Percentiles rank a stretch among this genome's conserved stretches.
Conservation (phyloP, 352 stramenopile species). For the Globisporangium radiosum region DNA sequence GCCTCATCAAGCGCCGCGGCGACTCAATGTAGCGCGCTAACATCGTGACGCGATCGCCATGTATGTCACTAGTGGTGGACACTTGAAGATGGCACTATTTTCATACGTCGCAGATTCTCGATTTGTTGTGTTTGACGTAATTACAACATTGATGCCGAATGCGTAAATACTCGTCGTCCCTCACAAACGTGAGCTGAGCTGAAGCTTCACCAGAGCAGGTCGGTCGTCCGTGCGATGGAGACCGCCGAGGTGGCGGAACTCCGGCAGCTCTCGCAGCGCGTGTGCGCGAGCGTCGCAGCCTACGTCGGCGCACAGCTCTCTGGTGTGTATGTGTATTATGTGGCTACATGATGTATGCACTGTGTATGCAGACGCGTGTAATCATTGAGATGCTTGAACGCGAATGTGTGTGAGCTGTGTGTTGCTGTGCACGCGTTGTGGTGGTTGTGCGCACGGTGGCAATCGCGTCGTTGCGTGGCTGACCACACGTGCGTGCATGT, state of each 20-base stretch:
- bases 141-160: neutral
- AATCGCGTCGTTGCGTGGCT: neutral
- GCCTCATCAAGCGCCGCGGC: conserved; percentile 25
- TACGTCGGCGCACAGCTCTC: conserved; percentile 65
- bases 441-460: neutral
- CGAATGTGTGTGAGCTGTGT: too few species aligned
- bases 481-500: neutral
- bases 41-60: too few species aligned
- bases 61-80: too few species aligned
- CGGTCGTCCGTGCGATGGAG: conserved; percentile 36
- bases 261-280: conserved; percentile 45
- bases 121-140: too few species aligned
- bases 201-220: neutral
- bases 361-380: neutral
- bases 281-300: conserved; percentile 61
- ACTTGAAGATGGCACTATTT: too few species aligned
- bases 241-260: conserved; percentile 48
- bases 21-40: conserved; percentile 42
- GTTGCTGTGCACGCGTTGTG: too few species aligned
- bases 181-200: too few species aligned
- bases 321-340: conserved; percentile 21
- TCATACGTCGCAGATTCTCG: conserved; percentile 6
- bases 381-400: too few species aligned
- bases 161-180: too few species aligned
- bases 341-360: too few species aligned